Percentiles rank a stretch among this genome's conserved stretches.
Evolutionary conservation across 768 basidiomycete genomes (phyloP).

Genomic region (Suillus spraguei): DNA sequence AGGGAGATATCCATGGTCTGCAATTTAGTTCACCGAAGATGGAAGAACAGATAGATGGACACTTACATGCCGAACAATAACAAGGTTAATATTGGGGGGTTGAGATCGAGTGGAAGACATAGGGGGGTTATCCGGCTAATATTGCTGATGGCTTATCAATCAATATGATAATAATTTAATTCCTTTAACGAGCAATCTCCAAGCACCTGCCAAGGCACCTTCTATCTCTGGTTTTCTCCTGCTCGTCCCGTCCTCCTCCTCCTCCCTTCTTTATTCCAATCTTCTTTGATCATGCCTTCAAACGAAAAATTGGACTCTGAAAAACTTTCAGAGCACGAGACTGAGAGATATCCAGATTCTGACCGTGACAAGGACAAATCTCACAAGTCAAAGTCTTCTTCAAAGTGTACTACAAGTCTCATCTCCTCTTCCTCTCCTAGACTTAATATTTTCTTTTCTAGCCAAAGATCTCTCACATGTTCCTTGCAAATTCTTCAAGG

Average conservation of each 20-base stretch:
- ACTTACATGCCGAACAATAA: constrained; percentile 6
- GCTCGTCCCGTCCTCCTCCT: background rate
- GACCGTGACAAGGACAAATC: constrained; percentile 17
- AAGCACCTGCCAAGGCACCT: constrained; percentile 6
- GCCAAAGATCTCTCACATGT: constrained; percentile 94
- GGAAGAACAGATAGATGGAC: constrained; percentile 5
- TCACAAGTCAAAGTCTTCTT: constrained; percentile 30
- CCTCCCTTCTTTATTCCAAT: constrained; percentile 8
- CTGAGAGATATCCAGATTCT: constrained; percentile 23
- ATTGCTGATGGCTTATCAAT: constrained; percentile 10
- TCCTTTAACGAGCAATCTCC: constrained; percentile 10
- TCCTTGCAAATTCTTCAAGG: constrained; percentile 96
- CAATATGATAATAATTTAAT: constrained; percentile 8
- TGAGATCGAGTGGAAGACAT: background rate
- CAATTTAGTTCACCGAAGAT: constrained; percentile 6
- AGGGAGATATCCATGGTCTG: constrained; percentile 32
- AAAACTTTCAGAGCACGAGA: constrained; percentile 18
- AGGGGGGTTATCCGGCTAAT: constrained; percentile 6
- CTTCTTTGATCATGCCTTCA: constrained; percentile 20
- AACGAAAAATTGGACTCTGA: constrained; percentile 26
- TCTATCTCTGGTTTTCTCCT: constrained; percentile 5
- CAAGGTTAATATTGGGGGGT: constrained; percentile 1
- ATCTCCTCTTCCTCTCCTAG: constrained; percentile 11
- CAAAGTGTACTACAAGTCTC: constrained; percentile 31
- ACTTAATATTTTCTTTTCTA: constrained; percentile 26